These are phyloP conservation scores for Emmonsiellopsis sp. DNA, from an alignment of 2,329 filamentous ascomycete genomes.

Conservation along the genomic window DNA sequence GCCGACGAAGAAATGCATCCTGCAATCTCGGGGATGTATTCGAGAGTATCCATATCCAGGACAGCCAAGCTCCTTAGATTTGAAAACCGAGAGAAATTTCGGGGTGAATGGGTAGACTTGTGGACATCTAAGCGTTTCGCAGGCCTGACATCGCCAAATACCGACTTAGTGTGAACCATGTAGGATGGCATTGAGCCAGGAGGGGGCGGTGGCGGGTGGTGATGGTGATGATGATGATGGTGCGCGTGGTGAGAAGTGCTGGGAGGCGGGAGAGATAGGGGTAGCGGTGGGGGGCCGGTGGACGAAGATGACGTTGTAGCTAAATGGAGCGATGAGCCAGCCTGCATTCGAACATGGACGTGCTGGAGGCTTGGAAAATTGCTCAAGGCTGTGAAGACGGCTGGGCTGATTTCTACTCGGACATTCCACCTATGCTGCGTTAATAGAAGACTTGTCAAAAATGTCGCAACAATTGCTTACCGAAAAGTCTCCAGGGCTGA, in stretches of 20 bases:
- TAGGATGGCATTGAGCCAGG: background rate
- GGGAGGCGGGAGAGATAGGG: conserved; percentile 11
- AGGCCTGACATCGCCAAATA: background rate
- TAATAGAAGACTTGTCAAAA: background rate
- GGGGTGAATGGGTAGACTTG: conserved; percentile 30
- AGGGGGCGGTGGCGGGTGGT: conserved; percentile 7
- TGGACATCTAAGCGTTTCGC: background rate
- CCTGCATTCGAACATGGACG: conserved; percentile 52
- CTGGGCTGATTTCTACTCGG: conserved; percentile 52
- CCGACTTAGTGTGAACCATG: background rate
- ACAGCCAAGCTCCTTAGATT: conserved; percentile 46
- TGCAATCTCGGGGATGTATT: conserved; percentile 48
- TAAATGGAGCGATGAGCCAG: conserved; percentile 47
- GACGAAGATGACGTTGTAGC: conserved; percentile 29
- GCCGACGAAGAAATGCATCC: conserved; percentile 48
- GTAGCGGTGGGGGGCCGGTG: conserved; percentile 11
- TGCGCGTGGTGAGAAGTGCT: conserved; percentile 10
- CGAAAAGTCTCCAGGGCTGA: conserved; percentile 48
- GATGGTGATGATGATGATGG: conserved; percentile 16
- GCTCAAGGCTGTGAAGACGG: conserved; percentile 50
- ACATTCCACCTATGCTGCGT: conserved; percentile 51
- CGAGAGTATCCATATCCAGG: conserved; percentile 53
- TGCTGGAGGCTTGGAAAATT: conserved; percentile 44
- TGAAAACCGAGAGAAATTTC: conserved; percentile 50
- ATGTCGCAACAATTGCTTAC: conserved; percentile 22